A percentile compares a stretch with the other conserved stretches of the same genome.
Conservation (phyloP, 2,329 filamentous ascomycete species). For the Allantophomopsis cytisporea region DNA sequence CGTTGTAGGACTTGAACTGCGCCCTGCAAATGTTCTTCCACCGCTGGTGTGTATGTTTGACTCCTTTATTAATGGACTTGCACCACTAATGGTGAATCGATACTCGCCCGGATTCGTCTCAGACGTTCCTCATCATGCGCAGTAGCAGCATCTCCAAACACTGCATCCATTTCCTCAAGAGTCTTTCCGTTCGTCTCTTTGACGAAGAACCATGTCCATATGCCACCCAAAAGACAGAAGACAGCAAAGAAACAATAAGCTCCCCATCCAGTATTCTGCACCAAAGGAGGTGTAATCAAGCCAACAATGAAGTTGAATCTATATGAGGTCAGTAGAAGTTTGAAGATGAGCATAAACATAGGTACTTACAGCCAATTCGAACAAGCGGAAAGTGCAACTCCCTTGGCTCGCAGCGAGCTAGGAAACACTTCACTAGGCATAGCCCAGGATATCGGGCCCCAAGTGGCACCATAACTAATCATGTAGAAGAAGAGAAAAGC, state of each 20-base stretch:
- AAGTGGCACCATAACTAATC: conserved; percentile 34
- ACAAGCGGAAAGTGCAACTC: conserved; percentile 48
- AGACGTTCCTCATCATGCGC: conserved; percentile 1
- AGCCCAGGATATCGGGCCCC: conserved; percentile 18
- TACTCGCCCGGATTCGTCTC: conserved; percentile 1
- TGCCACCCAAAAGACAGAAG: conserved; percentile 31
- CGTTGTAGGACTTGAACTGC: not conserved
- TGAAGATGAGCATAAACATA: conserved; percentile 9
- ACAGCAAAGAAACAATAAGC: conserved; percentile 42
- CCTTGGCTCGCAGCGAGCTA: conserved; percentile 45
- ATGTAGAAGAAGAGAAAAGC: conserved; percentile 46
- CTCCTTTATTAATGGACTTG: not conserved
- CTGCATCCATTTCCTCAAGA: conserved; percentile 38
- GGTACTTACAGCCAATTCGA: conserved; percentile 44
- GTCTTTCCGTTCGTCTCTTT: conserved; percentile 42
- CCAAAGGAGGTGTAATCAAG: conserved; percentile 50
- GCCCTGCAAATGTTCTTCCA: not conserved
- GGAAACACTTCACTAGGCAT: conserved; percentile 50
- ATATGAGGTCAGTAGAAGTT: not conserved
- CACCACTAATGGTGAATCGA: not conserved
- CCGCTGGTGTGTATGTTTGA: not conserved
- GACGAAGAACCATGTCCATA: conserved; percentile 38
- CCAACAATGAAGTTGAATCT: conserved; percentile 31
- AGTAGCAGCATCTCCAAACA: conserved; percentile 10
- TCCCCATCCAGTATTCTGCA: conserved; percentile 41